Conservation (phyloP, 495 filamentous ascomycete genomes). For the Penicillium daleae region DNA sequence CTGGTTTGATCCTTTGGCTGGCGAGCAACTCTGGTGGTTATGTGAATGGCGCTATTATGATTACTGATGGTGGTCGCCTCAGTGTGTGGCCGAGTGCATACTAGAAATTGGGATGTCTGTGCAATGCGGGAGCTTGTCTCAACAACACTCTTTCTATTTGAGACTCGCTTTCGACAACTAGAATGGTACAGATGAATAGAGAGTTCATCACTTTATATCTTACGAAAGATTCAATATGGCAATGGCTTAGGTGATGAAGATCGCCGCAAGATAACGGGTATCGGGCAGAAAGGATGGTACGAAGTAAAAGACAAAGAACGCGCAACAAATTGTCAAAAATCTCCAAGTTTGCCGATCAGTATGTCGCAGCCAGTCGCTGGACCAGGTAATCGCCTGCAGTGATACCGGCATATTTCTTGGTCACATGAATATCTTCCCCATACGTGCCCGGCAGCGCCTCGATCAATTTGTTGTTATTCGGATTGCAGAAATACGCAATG, state of each 20-base stretch:
- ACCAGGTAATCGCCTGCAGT: conserved; percentile 83
- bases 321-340: neutral
- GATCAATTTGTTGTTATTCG: conserved; percentile 76
- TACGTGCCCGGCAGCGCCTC: conserved; percentile 89
- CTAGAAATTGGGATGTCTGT: conserved; percentile 17
- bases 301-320: neutral
- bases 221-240: neutral
- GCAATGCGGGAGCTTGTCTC: neutral
- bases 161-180: neutral
- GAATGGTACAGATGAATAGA: neutral
- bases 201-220: neutral
- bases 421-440: conserved; percentile 56
- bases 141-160: neutral
- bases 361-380: conserved; percentile 77
- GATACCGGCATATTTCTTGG: conserved; percentile 79
- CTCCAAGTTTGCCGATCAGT: conserved; percentile 32
- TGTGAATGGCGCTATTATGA: conserved; percentile 59
- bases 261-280: conserved; percentile 1
- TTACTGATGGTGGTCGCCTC: conserved; percentile 64
- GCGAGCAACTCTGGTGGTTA: conserved; percentile 64
- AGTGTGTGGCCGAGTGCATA: conserved; percentile 52
- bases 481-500: conserved; percentile 87
- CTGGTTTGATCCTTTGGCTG: conserved; percentile 64
- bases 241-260: neutral
- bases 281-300: neutral